Percentiles rank a stretch among this genome's conserved stretches.
These are phyloP conservation scores for Globisporangium mamillatum DNA, from an alignment of 352 stramenopile genomes.

Conservation along the genomic window DNA sequence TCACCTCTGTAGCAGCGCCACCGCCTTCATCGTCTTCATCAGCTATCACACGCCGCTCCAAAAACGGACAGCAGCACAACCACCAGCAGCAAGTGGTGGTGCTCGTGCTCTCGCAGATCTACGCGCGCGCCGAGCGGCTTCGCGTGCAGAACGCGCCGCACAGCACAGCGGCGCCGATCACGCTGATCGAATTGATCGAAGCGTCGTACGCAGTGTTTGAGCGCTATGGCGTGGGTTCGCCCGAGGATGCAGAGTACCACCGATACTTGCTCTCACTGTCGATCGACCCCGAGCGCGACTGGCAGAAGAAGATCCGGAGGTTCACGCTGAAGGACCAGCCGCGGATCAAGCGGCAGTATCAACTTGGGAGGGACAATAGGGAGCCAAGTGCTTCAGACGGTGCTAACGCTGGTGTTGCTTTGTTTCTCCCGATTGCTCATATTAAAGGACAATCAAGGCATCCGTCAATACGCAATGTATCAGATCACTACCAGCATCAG, in stretches of 20 bases:
- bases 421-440: neutral
- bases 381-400: neutral
- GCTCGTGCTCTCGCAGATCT: conserved; percentile 51
- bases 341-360: conserved; percentile 20
- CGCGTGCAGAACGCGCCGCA: neutral
- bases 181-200: conserved; percentile 64
- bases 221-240: conserved; percentile 36
- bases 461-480: neutral
- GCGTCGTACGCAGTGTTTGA: conserved; percentile 52
- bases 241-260: conserved; percentile 54
- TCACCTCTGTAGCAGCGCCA: neutral
- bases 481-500: conserved; percentile 1
- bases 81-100: conserved; percentile 6
- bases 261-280: conserved; percentile 53
- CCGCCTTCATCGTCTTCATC: neutral
- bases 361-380: neutral
- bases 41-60: neutral
- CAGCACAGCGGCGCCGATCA: conserved; percentile 24
- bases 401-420: neutral
- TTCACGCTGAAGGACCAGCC: conserved; percentile 25
- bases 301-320: conserved; percentile 46
- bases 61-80: neutral
- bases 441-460: neutral
- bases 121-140: conserved; percentile 29
- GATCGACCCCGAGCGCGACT: conserved; percentile 53